A percentile compares a stretch with the other conserved stretches of the same genome.
phyloP scores from a whole-genome alignment of 2,329 filamentous ascomycete genomes.

The Diaporthe nobilis region DNA sequence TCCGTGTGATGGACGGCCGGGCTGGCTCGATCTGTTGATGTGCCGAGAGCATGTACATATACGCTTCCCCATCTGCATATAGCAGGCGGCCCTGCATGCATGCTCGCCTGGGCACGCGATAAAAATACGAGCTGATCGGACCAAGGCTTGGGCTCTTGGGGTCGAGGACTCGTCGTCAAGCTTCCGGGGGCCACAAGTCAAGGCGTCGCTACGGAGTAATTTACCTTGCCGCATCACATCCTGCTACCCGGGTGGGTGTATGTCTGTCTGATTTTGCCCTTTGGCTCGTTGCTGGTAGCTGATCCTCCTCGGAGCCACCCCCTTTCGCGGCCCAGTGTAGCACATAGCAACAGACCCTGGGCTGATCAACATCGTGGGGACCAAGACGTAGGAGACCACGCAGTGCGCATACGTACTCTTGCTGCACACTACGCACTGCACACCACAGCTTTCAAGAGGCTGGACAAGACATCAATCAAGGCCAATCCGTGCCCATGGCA shows the following conservation, averaged over 20 bases:
- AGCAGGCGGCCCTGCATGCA: neutral
- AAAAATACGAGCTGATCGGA: constrained; percentile 30
- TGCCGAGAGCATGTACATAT: constrained; percentile 14
- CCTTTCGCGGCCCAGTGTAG: constrained; percentile 35
- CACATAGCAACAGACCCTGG: constrained; percentile 34
- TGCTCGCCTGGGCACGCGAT: constrained; percentile 5
- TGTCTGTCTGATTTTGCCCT: neutral
- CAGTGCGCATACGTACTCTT: constrained; percentile 6
- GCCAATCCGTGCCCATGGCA: neutral
- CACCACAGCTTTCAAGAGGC: neutral
- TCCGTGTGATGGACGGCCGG: constrained; percentile 7
- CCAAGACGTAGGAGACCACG: constrained; percentile 1
- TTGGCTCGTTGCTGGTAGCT: constrained; percentile 2
- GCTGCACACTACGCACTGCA: neutral
- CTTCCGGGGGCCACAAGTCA: constrained; percentile 30
- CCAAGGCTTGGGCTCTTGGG: constrained; percentile 27
- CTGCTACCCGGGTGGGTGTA: neutral
- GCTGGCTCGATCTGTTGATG: constrained; percentile 23
- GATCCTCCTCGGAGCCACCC: constrained; percentile 25
- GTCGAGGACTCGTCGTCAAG: constrained; percentile 5
- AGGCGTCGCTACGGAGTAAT: constrained; percentile 21
- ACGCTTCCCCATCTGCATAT: neutral
- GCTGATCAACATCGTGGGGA: constrained; percentile 18
- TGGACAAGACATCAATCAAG: neutral
- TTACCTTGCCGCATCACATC: constrained; percentile 10